Evolutionary conservation across 345 rosid species (phyloP), one percentile per base, ranked within the genome.

Genomic region (Aquilaria yunnanensis): DNA sequence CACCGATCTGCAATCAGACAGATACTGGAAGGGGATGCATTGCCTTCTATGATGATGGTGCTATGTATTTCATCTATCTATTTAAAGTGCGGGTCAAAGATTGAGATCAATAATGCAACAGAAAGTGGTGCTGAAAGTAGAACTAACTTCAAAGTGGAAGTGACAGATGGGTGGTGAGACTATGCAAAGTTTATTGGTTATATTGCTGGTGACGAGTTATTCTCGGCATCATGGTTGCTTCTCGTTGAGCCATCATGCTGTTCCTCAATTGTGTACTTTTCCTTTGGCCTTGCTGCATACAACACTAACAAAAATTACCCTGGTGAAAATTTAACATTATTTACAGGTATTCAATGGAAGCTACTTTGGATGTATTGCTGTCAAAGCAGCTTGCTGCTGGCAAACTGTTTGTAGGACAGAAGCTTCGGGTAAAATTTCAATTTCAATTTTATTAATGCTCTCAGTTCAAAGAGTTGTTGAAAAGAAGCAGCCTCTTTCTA

Each of bases 161-260:
- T 93, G 57, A 93, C 88, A 62, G 98, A 93, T 82, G 94, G 97
- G 70, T 93, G 98, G 98, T 93, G 85, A 59, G 88, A 59, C 75
- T 65, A 46, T 76, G 52, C 62, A 47, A 67, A 45, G 33, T 32
- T 51, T 62, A 34, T 23, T 49, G 41, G 59, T 63, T 53, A 45
- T 32, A 31, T 47, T 47, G n/a, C 67, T 23, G 23, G 23, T 23
- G 23, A 23, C 23, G 23, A 23, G 23, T 23, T 23, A 23, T 23
- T 0, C 23, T 23, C 23, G 23, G 23, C 23, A 23, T 23, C 23
- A 23, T 23, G 23, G 23, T 23, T 23, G 23, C 23, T 23, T 23
- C 23, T 23, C 1, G 23, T 23, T 23, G 23, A 23, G 23, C 23
- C 23, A 23, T 23, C 23, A 23, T 23, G 23, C 23, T 23, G 23